Evolutionary conservation across 106 monocot genomes (phyloP).

Genomic region (Alisma plantagoaquatica): DNA sequence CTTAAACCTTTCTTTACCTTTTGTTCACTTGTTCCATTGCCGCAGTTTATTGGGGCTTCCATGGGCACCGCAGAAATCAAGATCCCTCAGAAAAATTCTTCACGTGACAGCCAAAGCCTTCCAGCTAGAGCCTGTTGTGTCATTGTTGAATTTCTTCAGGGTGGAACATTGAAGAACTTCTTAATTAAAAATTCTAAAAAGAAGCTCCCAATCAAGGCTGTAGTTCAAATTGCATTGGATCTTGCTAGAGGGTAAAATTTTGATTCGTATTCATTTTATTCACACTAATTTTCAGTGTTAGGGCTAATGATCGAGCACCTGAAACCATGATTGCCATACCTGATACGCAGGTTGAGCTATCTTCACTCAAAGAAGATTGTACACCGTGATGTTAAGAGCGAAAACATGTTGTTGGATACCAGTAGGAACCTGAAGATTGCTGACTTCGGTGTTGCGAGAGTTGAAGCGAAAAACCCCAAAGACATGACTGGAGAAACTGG

Average conservation of each 20-base stretch:
- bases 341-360: constrained; percentile 55
- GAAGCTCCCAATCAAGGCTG: constrained; percentile 62
- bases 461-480: constrained; percentile 69
- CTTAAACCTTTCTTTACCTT: no score
- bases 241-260: constrained; percentile 56
- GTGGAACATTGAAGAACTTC: constrained; percentile 79
- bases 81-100: constrained; percentile 33
- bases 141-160: constrained; percentile 75
- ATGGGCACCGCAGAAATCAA: constrained; percentile 67
- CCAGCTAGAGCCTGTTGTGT: constrained; percentile 78
- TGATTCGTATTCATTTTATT: neutral
- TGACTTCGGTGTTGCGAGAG: constrained; percentile 94
- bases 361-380: constrained; percentile 78
- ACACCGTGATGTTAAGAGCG: constrained; percentile 85
- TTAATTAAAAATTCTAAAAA: constrained; percentile 59
- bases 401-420: constrained; percentile 64
- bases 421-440: constrained; percentile 61
- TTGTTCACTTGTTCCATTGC: no score
- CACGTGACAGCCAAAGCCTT: constrained; percentile 14
- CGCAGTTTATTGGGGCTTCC: constrained; percentile 75
- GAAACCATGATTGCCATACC: neutral
- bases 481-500: constrained; percentile 99
- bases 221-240: constrained; percentile 73
- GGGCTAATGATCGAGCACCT: no score
- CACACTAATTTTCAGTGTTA: no score